Evolutionary conservation across 345 rosid genomes (phyloP), one percentile per base, ranked within the genome.

Genomic region (Pugionium cornutum): DNA sequence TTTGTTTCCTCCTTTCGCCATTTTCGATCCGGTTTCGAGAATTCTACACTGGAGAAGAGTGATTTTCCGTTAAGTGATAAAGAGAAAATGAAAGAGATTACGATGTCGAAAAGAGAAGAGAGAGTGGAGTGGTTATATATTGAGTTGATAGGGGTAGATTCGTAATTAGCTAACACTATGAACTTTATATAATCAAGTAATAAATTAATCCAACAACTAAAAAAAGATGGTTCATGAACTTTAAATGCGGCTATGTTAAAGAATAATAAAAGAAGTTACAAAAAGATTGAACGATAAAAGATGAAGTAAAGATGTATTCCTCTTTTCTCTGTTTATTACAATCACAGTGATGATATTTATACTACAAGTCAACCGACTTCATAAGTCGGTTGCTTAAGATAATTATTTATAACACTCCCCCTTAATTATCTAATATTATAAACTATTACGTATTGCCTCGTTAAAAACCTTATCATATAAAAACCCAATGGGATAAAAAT

Each of bases 1-100:
- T 79, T 84, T 92, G 72, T 82, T 87, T 66, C 89, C 81, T 2
- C 84, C 89, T 77, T 75, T 89, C 18, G 87, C 94, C 98, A 86
- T 88, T 70, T 47, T 3, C 5, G 1, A 9, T 33, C 34, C 3
- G 3, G 36, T 72, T 58, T 36, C 7, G 66, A 9, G 40, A 7
- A 4, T 10, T 42, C 39, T 1, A 27, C 6, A 53, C 3, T 35
- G 41, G 68, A 9, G 43, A 37, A 18, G 56, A 45, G 50, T 62
- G 37, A 55, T 31, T 55, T 68, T 2, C 58, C 51, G 69, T 58
- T 53, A 55, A 70, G 26, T 9, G 4, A 9, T 37, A 49, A 44
- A 9, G 39, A 64, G 36, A 18, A n/a, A 52, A 35, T 39, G 63
- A 45, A 52, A 64, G 37, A 32, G 32, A 45, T 60, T 29, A 60